Evolutionary conservation across 805 yeast genomes (phyloP), one percentile per base, ranked within the genome.

Genomic region (Saccharomycopsis amapae): DNA sequence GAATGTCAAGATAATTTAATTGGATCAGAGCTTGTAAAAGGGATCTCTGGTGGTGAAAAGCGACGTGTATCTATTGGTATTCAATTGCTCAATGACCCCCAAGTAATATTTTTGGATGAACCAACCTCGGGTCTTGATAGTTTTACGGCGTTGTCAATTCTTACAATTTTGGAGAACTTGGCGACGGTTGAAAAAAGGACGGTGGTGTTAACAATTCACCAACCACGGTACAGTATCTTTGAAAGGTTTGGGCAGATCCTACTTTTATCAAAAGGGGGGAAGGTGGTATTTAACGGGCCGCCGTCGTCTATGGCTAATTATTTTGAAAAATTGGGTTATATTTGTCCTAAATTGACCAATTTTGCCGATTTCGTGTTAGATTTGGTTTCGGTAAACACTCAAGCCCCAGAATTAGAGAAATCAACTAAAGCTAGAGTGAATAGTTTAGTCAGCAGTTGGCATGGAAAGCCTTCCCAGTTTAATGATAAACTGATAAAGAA

Each of bases 41-140:
- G 87, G 28, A 75, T 81, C 7, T 76, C 83, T 43, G 87, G 87
- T 20, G 88, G 86, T 46, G 96, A 87, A 58, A 85, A 84, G 58
- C 71, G 95, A 55, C 69, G 95, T 53, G 81, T 87, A 0, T 80
- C 90, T 0, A 85, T 87, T 60, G 90, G 89, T 2, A 73, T 85
- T 37, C 95, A 86, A 58, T 64, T 87, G 30, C 64, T 87, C 34
- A 78, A 80, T 48, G 78, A 78, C 46, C 90, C 94, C 0, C 78
- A 78, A 46, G 69, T 87, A 32, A 59, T 87, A 30, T 70, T 87
- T 41, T 62, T 87, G 20, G 96, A 87, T 62, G 96, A 87, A 57
- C 95, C 96, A 2, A 87, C 95, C 0, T 84, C 94, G 3, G 96
- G 96, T 0, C 68, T 87, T 22, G 96, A 87, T 57, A 76, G 89